phyloP scores from a whole-genome alignment of 2,329 filamentous ascomycete species.

The Cadophora sp. region DNA sequence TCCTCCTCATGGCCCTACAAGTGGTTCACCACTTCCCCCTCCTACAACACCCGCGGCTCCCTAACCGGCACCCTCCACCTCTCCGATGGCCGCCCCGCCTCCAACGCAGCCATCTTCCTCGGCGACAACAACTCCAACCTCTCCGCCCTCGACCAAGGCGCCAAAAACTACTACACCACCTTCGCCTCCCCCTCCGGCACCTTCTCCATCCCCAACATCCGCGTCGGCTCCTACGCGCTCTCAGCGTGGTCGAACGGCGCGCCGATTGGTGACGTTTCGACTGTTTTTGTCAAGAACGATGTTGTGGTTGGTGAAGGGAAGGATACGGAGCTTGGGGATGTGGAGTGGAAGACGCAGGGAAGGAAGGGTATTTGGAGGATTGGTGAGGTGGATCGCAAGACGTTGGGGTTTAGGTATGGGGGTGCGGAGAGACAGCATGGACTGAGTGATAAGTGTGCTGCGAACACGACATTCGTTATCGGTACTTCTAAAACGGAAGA shows the following conservation, averaged over 20 bases:
- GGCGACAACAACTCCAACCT: constrained; percentile 54
- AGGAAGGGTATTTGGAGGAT: constrained; percentile 55
- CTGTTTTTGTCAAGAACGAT: neutral
- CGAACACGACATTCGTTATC: constrained; percentile 52
- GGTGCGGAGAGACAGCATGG: constrained; percentile 53
- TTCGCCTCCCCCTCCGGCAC: constrained; percentile 51
- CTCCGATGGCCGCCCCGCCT: constrained; percentile 55
- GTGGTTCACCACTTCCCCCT: constrained; percentile 52
- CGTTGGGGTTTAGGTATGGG: constrained; percentile 51
- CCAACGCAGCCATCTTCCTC: constrained; percentile 56
- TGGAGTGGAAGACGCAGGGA: constrained; percentile 25
- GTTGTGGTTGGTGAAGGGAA: neutral
- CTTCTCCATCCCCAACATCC: constrained; percentile 53
- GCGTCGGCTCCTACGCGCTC: constrained; percentile 50
- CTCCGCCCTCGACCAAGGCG: constrained; percentile 55
- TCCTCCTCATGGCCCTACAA: constrained; percentile 54
- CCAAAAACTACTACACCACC: constrained; percentile 56
- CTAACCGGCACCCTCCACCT: constrained; percentile 53
- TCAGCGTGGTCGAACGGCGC: neutral
- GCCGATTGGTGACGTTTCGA: neutral
- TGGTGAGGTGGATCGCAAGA: constrained; percentile 55
- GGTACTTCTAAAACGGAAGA: constrained; percentile 35
- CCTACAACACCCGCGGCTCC: constrained; percentile 56
- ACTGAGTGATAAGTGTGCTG: constrained; percentile 52
- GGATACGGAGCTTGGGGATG: neutral